Evolutionary conservation across 2,329 filamentous ascomycete genomes (phyloP), one percentile per base, ranked within the genome.

Genomic region (Bretziella fagacearum): DNA sequence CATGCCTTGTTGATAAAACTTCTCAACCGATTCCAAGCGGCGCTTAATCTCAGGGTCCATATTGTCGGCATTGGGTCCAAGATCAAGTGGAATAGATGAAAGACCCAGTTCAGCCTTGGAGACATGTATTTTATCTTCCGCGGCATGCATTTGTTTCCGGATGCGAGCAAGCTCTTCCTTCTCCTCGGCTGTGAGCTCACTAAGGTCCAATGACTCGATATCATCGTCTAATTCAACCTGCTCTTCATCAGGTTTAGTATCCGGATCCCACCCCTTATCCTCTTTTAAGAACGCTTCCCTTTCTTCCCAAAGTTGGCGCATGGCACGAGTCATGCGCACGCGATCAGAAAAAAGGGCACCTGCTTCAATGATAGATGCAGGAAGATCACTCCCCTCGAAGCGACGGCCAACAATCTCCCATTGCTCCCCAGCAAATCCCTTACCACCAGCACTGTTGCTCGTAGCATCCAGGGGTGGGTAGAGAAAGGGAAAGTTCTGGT

Each of bases 401-500:
- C 74, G 83, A 32, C 84, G 76, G 11, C 84, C 84, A 2, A 93
- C 84, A 18, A 93, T 67, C 15, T 74, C 63, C 54, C 89, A 82
- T 59, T 94, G 84, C 37, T 87, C 63, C 35, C 83, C 82, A 4
- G 86, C 83, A 17, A 73, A 74, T 10, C 87, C 87, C 59, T 93
- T 95, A 1, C 89, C 89, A 44, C 91, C 89, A 30, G 89, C 79
- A 55, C 81, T 83, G 58, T 93, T 94, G 62, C 86, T 94, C 20
- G 77, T 80, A 52, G 79, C 80, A 61, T 95, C 89, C 15, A 95
- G 67, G 1, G 91, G 91, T 2, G 91, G 91, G 55, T 98, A 98
- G 65, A 98, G 78, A 58, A 98, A 96, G 0, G 91, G 91, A 54
- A 98, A 96, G 58, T 95, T 91, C 56, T 98, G 91, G 58, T 98